A percentile compares a stretch with the other conserved stretches of the same genome.
These are phyloP conservation scores for Trametes polyzona DNA, from an alignment of 1,284 basidiomycete species.

Conservation along the genomic window DNA sequence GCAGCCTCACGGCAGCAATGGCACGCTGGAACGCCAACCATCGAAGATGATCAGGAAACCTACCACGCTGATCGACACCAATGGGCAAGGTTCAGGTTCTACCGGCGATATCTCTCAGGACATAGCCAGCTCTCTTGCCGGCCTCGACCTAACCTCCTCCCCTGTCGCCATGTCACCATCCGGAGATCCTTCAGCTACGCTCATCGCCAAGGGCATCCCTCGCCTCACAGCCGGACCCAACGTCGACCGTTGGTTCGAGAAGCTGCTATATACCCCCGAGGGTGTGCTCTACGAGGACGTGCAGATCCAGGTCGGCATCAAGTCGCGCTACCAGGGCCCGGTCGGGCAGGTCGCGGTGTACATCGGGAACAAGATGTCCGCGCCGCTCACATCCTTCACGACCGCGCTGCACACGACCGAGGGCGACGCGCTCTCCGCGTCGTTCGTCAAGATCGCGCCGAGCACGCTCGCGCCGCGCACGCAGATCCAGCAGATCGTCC, in stretches of 20 bases:
- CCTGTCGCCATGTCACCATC: constrained; percentile 34
- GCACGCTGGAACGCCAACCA: constrained; percentile 76
- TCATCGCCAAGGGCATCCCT: constrained; percentile 38
- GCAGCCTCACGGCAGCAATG: constrained; percentile 93
- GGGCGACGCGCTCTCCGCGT: constrained; percentile 74
- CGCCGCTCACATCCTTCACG: constrained; percentile 88
- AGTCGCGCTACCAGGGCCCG: constrained; percentile 93
- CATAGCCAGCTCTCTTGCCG: constrained; percentile 79
- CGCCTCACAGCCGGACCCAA: constrained; percentile 69
- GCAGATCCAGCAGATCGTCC: constrained; percentile 91
- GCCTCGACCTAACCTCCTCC: constrained; percentile 71
- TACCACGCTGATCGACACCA: constrained; percentile 33
- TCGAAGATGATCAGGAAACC: constrained; percentile 57
- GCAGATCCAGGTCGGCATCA: constrained; percentile 94
- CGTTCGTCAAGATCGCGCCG: constrained; percentile 89
- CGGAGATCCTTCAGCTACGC: constrained; percentile 25
- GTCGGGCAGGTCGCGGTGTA: constrained; percentile 92
- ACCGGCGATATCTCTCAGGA: constrained; percentile 45
- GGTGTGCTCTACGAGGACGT: constrained; percentile 96
- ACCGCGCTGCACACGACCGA: constrained; percentile 80
- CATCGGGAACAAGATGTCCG: constrained; percentile 93
- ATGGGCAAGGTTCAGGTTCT: constrained; percentile 34
- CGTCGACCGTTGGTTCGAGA: constrained; percentile 89
- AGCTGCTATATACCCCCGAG: constrained; percentile 80
- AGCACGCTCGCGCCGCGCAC: constrained; percentile 79